These are phyloP conservation scores for Aquilaria yunnanensis DNA, from an alignment of 345 rosid genomes.

Conservation along the genomic window DNA sequence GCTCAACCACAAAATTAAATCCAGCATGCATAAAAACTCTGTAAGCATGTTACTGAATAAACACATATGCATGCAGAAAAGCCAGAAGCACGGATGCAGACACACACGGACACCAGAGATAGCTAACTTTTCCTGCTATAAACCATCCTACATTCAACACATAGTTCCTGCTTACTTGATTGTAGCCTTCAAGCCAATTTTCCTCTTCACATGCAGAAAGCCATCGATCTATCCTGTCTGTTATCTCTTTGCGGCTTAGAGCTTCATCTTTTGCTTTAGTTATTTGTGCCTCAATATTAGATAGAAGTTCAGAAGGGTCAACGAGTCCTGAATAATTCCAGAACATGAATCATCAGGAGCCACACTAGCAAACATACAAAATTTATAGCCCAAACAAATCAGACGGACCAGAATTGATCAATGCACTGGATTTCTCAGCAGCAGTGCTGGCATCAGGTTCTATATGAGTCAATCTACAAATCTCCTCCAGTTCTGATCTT, in stretches of 20 bases:
- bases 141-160: not conserved
- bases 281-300: conserved; percentile 75
- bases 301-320: conserved; percentile 85
- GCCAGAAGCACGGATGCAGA: too few relatives aligned
- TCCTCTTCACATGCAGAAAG: conserved; percentile 94
- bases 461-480: conserved; percentile 71
- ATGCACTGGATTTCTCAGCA: conserved; percentile 82
- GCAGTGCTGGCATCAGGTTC: conserved; percentile 82
- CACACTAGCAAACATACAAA: conserved; percentile 1
- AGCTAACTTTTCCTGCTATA: not conserved
- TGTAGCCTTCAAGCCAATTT: conserved; percentile 94
- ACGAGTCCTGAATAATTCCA: conserved; percentile 59
- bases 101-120: not conserved
- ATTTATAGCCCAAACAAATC: not conserved
- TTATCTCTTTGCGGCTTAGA: conserved; percentile 79
- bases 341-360: conserved; percentile 1
- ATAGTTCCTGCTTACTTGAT: conserved; percentile 43
- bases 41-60: too few relatives aligned
- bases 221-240: conserved; percentile 93
- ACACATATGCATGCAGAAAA: too few relatives aligned
- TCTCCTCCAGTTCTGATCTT: conserved; percentile 73
- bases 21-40: too few relatives aligned
- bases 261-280: conserved; percentile 79
- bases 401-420: conserved; percentile 82
- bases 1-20: too few relatives aligned